Evolutionary conservation across 2,329 filamentous ascomycete genomes (phyloP).

Genomic region (Colletotrichum horii): DNA sequence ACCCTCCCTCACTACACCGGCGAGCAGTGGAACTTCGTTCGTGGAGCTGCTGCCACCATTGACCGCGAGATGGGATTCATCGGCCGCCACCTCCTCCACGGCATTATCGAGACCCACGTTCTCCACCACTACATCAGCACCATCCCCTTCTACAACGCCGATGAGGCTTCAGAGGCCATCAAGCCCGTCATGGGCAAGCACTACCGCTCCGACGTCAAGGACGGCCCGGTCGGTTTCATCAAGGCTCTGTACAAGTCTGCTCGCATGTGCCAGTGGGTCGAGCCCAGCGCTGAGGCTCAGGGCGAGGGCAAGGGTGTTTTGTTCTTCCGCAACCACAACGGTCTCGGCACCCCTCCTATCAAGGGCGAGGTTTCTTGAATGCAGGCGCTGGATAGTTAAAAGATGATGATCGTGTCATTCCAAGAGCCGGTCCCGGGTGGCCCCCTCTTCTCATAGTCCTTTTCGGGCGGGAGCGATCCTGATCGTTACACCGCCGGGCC

Average conservation of each 20-base stretch:
- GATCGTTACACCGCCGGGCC: not conserved
- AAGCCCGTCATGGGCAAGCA: conserved; percentile 93
- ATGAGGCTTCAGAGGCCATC: conserved; percentile 57
- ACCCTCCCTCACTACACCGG: conserved; percentile 90
- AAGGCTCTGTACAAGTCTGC: conserved; percentile 80
- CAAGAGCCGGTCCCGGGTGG: not conserved
- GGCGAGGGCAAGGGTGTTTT: conserved; percentile 84
- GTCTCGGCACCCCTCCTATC: conserved; percentile 65
- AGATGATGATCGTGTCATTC: not conserved
- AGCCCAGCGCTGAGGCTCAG: conserved; percentile 81
- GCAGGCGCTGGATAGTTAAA: not conserved
- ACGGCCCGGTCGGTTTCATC: conserved; percentile 83
- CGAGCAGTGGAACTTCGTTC: conserved; percentile 89
- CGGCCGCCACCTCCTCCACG: conserved; percentile 87
- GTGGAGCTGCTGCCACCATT: conserved; percentile 92
- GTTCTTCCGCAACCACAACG: conserved; percentile 96
- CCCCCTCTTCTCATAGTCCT: not conserved
- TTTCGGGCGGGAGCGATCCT: not conserved
- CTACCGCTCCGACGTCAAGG: conserved; percentile 84
- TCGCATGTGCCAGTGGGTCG: conserved; percentile 95
- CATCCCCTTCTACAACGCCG: conserved; percentile 83
- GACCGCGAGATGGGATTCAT: conserved; percentile 98
- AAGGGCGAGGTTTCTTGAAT: conserved; percentile 13
- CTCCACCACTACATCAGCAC: conserved; percentile 96
- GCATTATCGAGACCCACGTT: conserved; percentile 97